Percentiles rank a stretch among this genome's conserved stretches.
Conservation (phyloP, 345 rosid species). For the Murraya paniculata region DNA sequence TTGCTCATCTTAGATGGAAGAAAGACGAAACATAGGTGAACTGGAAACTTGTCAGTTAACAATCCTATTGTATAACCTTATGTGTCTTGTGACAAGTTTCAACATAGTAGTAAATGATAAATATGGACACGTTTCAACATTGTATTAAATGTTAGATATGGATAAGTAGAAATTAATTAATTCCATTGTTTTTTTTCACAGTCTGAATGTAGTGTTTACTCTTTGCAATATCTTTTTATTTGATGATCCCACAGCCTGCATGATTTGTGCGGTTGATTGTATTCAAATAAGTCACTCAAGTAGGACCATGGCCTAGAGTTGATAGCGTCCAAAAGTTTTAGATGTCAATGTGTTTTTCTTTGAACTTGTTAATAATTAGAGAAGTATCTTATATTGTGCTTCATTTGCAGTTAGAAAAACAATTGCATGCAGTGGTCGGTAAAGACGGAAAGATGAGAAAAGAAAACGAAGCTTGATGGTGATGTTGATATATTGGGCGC, state of each 20-base stretch:
- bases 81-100: background rate
- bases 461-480: constrained; percentile 19
- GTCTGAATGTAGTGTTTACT: background rate
- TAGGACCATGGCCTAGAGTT: background rate
- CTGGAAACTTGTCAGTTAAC: background rate
- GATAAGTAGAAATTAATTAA: background rate
- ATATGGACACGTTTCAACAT: background rate
- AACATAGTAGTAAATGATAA: background rate
- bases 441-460: constrained; percentile 32
- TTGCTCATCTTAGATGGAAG: background rate
- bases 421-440: constrained; percentile 42
- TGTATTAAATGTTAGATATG: background rate
- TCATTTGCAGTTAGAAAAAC: constrained; percentile 65
- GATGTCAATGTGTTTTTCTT: background rate
- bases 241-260: background rate
- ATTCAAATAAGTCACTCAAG: background rate
- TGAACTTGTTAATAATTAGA: background rate
- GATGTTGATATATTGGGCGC: constrained; percentile 3
- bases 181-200: background rate
- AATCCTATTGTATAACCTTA: background rate
- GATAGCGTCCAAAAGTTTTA: background rate
- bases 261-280: background rate
- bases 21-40: background rate
- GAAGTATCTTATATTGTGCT: background rate
- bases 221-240: background rate